These are phyloP conservation scores for Rhizopogon sp. DNA, from an alignment of 768 basidiomycete species.

Conservation along the genomic window DNA sequence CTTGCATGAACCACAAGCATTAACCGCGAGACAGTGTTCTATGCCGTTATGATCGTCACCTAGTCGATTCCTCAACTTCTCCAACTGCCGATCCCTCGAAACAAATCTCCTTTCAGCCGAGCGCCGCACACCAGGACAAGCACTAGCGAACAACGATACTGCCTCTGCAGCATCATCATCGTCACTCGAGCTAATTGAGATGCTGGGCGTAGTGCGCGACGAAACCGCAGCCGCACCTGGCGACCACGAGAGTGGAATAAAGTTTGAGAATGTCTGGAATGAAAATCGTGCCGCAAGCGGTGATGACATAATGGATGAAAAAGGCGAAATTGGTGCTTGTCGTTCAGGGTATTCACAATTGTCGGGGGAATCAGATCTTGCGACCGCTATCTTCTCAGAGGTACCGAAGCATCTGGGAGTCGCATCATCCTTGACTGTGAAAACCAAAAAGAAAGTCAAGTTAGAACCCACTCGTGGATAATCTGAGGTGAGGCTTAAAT, in stretches of 20 bases:
- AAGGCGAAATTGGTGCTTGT: slow-evolving; percentile 31
- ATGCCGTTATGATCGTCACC: slow-evolving; percentile 29
- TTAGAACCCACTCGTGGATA: slow-evolving; percentile 53
- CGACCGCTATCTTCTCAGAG: slow-evolving; percentile 18
- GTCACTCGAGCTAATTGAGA: slow-evolving; percentile 6
- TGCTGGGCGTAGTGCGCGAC: slow-evolving; percentile 18
- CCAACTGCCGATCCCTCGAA: slow-evolving; percentile 61
- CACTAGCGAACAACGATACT: slow-evolving; percentile 7
- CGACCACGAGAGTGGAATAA: slow-evolving; percentile 53
- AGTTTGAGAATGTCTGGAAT: slow-evolving; percentile 55
- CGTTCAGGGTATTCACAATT: slow-evolving; percentile 20
- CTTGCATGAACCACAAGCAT: slow-evolving; percentile 26
- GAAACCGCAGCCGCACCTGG: slow-evolving; percentile 30
- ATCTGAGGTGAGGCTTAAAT: slow-evolving; percentile 44
- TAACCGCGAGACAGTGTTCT: slow-evolving; percentile 16
- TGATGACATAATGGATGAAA: slow-evolving; percentile 46
- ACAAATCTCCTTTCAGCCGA: slow-evolving; percentile 39
- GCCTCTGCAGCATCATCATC: slow-evolving; percentile 6
- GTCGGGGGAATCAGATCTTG: slow-evolving; percentile 3
- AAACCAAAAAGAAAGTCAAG: slow-evolving; percentile 39
- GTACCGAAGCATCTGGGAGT: slow-evolving; percentile 36
- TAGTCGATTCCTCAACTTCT: slow-evolving; percentile 54
- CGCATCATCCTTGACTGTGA: slow-evolving; percentile 26
- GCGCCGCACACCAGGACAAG: slow-evolving; percentile 7
- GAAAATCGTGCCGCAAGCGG: slow-evolving; percentile 54